Evolutionary conservation across 352 stramenopile species (phyloP), one percentile per base, ranked within the genome.

Genomic region (Phytopythium litorale): DNA sequence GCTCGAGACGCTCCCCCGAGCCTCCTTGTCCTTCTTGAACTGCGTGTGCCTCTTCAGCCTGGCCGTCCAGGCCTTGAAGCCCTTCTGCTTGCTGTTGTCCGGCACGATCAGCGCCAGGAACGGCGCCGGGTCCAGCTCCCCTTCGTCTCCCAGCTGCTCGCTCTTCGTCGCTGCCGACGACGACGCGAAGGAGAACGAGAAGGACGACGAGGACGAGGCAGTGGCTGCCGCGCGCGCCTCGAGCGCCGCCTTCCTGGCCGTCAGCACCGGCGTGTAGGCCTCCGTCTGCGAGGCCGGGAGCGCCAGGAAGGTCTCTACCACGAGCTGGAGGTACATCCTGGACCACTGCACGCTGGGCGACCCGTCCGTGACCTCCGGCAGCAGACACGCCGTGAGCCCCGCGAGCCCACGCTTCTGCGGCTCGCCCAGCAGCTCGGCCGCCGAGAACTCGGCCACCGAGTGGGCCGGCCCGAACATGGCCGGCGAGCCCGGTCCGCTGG

Each of bases 211-310:
- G 30, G 54, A 59, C 23, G 55, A 60, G n/a, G n/a, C 1, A 49
- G 59, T 74, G 37, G 69, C 60, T 51, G 61, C 65, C 7, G 50
- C 48, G 32, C 69, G 67, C 53, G 69, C 48, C 50, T 51, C 46
- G 16, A 81, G 23, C 40, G 61, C 63, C 21, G 56, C 33, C n/a
- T 64, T 48, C 40, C 64, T 66, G 15, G 67, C 71, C 16, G 72
- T 84, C 21, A 94, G 73, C 65, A 94, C 88, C 45, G 86, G 83
- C 21, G 89, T n/a, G 55, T 87, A 87, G 2, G 81, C 86, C 32
- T 92, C 80, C 1, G 81, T 76, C 56, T 89, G 79, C 16, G 77
- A 64, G 19, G 56, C 63, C 0, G 75, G 66, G 18, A 94, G 67
- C n/a, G 49, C 65, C 25, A 91, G 62, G 16, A 92, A 94, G 19